Conservation (phyloP, 75 land plant species). For the Pinus albicaulis region DNA sequence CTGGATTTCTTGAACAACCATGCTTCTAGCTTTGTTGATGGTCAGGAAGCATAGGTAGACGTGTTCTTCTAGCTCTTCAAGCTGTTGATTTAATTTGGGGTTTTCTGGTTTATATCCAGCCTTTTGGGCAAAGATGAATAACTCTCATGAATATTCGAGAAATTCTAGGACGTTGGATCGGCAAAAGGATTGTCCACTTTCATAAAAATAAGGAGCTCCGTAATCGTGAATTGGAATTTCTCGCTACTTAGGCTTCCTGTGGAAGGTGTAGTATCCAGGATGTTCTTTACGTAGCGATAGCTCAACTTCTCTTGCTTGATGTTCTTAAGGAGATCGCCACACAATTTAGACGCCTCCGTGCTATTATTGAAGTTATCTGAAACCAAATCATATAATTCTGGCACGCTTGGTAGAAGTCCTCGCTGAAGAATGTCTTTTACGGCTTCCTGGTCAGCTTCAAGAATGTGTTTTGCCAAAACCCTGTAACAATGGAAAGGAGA, state of each 20-base stretch:
- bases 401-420: neutral
- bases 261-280: too few species aligned
- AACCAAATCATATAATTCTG: constrained; percentile 22
- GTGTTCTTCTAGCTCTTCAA: constrained; percentile 59
- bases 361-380: constrained; percentile 42
- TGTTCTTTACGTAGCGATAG: too few species aligned
- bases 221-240: too few species aligned
- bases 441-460: constrained; percentile 36
- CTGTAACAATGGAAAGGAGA: constrained; percentile 4
- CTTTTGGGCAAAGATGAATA: too few species aligned
- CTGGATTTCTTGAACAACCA: constrained; percentile 41
- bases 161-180: too few species aligned
- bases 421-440: constrained; percentile 17
- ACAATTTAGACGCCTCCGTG: constrained; percentile 36
- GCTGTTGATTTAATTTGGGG: constrained; percentile 30
- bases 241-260: too few species aligned
- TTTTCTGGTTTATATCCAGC: too few species aligned
- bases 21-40: constrained; percentile 45
- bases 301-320: too few species aligned
- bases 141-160: too few species aligned
- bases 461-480: constrained; percentile 18
- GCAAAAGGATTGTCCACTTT: too few species aligned
- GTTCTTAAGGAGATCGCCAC: too few species aligned
- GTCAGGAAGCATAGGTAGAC: constrained; percentile 54
- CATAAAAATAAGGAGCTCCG: too few species aligned